Evolutionary conservation across 1,139 yeast species (phyloP).

Genomic region (Yamadazyma conglobata): DNA sequence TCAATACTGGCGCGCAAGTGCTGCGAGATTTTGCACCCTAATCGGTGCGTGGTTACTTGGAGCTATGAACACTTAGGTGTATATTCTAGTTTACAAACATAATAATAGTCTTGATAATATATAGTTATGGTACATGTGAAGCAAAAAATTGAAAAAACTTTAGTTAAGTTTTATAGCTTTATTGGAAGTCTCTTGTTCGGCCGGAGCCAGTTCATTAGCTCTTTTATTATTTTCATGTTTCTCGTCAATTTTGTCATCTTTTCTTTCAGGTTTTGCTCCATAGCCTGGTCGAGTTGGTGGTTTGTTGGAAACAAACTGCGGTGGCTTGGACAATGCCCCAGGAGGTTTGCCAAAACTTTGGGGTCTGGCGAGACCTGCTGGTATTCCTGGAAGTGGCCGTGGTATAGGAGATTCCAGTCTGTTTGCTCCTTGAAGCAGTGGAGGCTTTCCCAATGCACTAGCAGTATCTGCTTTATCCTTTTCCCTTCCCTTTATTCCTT

Average conservation of each 20-base stretch:
- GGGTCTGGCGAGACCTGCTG: slow-evolving; percentile 14
- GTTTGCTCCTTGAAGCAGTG: slow-evolving; percentile 6
- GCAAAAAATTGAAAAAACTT: too few species aligned
- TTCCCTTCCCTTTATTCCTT: slow-evolving; percentile 2
- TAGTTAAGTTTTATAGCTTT: slow-evolving; percentile 6
- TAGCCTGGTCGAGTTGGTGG: slow-evolving; percentile 18
- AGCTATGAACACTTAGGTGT: too few species aligned
- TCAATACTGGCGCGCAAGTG: too few species aligned
- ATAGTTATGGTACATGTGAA: slow-evolving; percentile 2
- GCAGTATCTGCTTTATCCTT: slow-evolving; percentile 3
- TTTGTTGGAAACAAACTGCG: slow-evolving; percentile 32
- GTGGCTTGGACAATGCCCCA: slow-evolving; percentile 25
- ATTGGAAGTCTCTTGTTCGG: slow-evolving; percentile 8
- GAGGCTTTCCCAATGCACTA: slow-evolving; percentile 12
- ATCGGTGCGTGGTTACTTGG: too few species aligned
- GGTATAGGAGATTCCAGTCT: slow-evolving; percentile 4
- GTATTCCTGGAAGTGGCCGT: slow-evolving; percentile 7
- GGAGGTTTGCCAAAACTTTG: slow-evolving; percentile 24
- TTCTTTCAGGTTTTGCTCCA: slow-evolving; percentile 10
- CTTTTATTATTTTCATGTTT: slow-evolving; percentile 6
- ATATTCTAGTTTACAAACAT: too few species aligned
- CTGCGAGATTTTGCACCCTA: too few species aligned
- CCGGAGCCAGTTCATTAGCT: slow-evolving; percentile 3
- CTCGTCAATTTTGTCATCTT: slow-evolving; percentile 5
- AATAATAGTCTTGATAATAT: background rate